Conservation (phyloP, 148 eudicot species). For the Heliosperma pusillum region DNA sequence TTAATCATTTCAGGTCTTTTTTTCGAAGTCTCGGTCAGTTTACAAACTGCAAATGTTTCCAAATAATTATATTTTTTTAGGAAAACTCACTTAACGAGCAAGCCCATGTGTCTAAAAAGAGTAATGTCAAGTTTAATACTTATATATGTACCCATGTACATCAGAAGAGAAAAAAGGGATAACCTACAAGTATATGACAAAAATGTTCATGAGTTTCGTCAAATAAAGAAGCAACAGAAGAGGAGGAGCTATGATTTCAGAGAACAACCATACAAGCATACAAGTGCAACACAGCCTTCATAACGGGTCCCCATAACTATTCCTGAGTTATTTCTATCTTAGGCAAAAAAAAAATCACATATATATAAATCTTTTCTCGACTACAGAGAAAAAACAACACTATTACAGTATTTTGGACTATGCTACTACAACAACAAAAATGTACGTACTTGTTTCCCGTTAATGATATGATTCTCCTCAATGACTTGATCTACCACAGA, state of each 20-base stretch:
- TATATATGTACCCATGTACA: not conserved
- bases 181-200: not conserved
- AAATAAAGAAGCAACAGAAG: not conserved
- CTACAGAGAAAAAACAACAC: not conserved
- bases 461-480: slow-evolving; percentile 46
- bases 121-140: not conserved
- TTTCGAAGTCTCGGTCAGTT: too few species aligned
- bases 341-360: not conserved
- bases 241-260: not conserved
- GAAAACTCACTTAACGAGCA: not conserved
- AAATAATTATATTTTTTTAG: not conserved
- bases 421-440: slow-evolving; percentile 4
- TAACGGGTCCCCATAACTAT: not conserved
- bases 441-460: slow-evolving; percentile 56
- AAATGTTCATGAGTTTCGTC: not conserved
- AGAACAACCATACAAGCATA: not conserved
- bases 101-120: not conserved
- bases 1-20: not conserved
- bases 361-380: not conserved
- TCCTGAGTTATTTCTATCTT: not conserved
- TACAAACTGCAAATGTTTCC: not conserved
- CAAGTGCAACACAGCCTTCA: not conserved
- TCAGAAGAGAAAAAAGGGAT: too few species aligned
- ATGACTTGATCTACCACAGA: slow-evolving; percentile 54
- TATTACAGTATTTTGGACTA: not conserved